Evolutionary conservation across 2,329 filamentous ascomycete genomes (phyloP).

Genomic region (Byssothecium circinans): DNA sequence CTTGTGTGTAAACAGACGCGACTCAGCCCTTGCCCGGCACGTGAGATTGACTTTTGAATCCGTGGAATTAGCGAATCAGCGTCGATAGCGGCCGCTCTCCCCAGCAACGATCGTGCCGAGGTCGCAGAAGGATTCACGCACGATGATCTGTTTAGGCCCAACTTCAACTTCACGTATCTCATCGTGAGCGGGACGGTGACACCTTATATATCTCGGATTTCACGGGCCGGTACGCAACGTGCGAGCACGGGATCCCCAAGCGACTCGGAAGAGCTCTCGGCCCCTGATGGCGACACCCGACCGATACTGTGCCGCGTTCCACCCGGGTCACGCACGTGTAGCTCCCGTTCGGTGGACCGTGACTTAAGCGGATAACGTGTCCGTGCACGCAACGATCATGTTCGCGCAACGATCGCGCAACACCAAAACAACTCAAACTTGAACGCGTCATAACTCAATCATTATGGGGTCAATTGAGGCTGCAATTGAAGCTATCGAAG

Average conservation of each 20-base stretch:
- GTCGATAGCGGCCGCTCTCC: neutral
- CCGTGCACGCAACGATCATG: too few relatives aligned
- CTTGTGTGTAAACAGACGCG: neutral
- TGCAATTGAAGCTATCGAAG: too few relatives aligned
- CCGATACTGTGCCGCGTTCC: neutral
- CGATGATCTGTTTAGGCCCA: too few relatives aligned
- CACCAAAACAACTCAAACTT: too few relatives aligned
- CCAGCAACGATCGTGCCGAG: neutral
- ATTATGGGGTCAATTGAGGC: too few relatives aligned
- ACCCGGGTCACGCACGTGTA: neutral
- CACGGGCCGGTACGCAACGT: too few relatives aligned
- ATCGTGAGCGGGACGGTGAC: neutral
- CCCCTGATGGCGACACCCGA: neutral
- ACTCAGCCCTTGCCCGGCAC: neutral
- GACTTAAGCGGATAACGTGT: too few relatives aligned
- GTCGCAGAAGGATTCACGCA: neutral
- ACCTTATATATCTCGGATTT: neutral
- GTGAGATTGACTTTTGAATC: neutral
- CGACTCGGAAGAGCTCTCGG: neutral
- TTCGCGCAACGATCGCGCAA: too few relatives aligned
- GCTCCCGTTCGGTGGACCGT: neutral
- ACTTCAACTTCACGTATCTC: too few relatives aligned
- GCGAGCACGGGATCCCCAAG: too few relatives aligned
- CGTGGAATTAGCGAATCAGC: conserved; percentile 1
- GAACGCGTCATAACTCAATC: too few relatives aligned